Evolutionary conservation across 208 protist species (phyloP).

Genomic region (Crithidia expoeki): DNA sequence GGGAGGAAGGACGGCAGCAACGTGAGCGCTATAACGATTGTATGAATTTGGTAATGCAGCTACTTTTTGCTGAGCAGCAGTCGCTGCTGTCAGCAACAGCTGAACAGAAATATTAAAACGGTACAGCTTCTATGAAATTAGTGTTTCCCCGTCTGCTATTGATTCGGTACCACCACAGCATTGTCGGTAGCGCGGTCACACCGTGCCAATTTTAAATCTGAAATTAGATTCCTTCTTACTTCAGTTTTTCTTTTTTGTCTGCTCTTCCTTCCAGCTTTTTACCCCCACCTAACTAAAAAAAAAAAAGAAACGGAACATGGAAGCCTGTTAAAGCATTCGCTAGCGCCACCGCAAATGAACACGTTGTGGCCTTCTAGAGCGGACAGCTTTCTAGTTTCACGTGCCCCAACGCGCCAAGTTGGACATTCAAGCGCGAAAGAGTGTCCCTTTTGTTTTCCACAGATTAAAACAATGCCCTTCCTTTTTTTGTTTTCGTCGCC

Average conservation of each 20-base stretch:
- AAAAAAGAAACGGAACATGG: neutral
- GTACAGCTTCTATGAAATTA: neutral
- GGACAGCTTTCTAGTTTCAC: too few species aligned
- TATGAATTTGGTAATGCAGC: constrained; percentile 26
- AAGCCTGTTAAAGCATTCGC: neutral
- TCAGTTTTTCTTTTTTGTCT: neutral
- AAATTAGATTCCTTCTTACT: neutral
- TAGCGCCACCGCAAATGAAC: too few species aligned
- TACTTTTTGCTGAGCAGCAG: constrained; percentile 28
- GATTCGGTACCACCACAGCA: too few species aligned
- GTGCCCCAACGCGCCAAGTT: too few species aligned
- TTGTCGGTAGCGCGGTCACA: too few species aligned
- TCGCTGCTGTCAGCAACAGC: neutral
- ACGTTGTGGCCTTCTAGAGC: neutral
- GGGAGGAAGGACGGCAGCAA: neutral
- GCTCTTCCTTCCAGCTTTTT: neutral
- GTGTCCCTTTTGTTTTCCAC: too few species aligned
- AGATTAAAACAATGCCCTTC: too few species aligned
- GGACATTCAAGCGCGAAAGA: too few species aligned
- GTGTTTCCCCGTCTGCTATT: too few species aligned
- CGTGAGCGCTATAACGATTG: constrained; percentile 10
- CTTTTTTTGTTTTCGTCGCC: constrained; percentile 8
- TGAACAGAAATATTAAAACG: neutral
- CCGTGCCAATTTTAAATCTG: too few species aligned
- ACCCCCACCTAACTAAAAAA: neutral